Evolutionary conservation across 768 basidiomycete species (phyloP), one percentile per base, ranked within the genome.

Genomic region (Leccinellum luteum): DNA sequence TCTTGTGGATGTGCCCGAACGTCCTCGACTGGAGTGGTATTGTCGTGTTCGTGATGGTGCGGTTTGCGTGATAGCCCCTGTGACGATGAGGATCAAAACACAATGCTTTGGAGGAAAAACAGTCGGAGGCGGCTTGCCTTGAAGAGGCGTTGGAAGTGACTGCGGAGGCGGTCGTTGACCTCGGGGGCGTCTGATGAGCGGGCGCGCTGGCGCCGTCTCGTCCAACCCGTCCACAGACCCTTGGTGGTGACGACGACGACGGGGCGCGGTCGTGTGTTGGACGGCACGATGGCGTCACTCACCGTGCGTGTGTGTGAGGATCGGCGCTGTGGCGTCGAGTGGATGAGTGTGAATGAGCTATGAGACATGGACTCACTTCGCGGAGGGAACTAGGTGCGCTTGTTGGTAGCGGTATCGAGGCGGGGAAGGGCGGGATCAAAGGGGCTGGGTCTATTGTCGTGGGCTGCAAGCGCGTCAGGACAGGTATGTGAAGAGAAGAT

Each of bases 381-480:
- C 58, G 49, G 51, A 69, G 64, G 21, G 66, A 68, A 1, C 58
- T 58, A 6, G 56, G 15, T 15, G 59, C 4, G 15, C 58, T 67
- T 32, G 51, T 58, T 8, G 59, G 68, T 0, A 69, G 59, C 1
- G 68, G 68, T 48, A 69, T 13, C n/a, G 65, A 43, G 19, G 61
- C 63, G 2, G 63, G 67, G 0, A 63, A 64, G 23, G 62, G 6
- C 19, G 58, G 4, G 12, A 34, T 1, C 10, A 38, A 43, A 17
- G 47, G 54, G n/a, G 7, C 6, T 2, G 44, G 6, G 52, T 43
- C 35, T 54, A 4, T 23, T 31, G 23, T 59, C 3, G 58, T 23
- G 44, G 56, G 59, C 66, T 65, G 44, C 1, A 14, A n/a, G 19
- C 19, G 5, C n/a, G 54, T 68, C 4, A 63, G 56, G 44, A 51